phyloP scores from a whole-genome alignment of 108 stramenopile genomes.

The Cylindrotheca closterium region DNA sequence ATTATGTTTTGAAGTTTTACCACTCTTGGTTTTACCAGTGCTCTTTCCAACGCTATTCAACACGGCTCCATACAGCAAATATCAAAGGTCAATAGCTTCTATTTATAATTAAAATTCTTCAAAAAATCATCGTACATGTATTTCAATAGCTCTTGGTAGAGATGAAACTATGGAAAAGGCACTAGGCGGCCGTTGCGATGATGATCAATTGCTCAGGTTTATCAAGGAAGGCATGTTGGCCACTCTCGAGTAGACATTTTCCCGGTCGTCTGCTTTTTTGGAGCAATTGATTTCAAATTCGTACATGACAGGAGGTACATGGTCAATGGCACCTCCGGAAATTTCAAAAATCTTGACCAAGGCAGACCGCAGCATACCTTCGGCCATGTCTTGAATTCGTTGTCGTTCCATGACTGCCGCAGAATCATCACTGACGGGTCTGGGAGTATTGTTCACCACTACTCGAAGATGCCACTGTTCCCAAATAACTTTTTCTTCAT shows the following conservation, averaged over 20 bases:
- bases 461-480: slow-evolving; percentile 86
- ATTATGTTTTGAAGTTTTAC: too few species aligned
- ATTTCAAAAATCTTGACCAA: slow-evolving; percentile 68
- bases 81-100: too few species aligned
- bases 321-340: slow-evolving; percentile 71
- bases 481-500: slow-evolving; percentile 82
- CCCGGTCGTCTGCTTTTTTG: slow-evolving; percentile 78
- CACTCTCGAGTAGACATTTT: slow-evolving; percentile 79
- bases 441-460: slow-evolving; percentile 85
- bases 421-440: slow-evolving; percentile 76
- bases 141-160: too few species aligned
- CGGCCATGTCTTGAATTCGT: slow-evolving; percentile 83
- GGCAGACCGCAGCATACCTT: slow-evolving; percentile 80
- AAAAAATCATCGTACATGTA: too few species aligned
- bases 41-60: too few species aligned
- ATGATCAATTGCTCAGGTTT: slow-evolving; percentile 62
- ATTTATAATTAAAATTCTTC: too few species aligned
- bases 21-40: too few species aligned
- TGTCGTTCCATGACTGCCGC: slow-evolving; percentile 82
- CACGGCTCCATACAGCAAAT: too few species aligned
- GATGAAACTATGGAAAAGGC: too few species aligned
- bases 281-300: slow-evolving; percentile 81
- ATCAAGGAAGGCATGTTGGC: slow-evolving; percentile 82
- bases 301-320: slow-evolving; percentile 71
- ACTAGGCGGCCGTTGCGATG: too few species aligned